Evolutionary conservation across 2,329 filamentous ascomycete genomes (phyloP).

Genomic region (Ophiostoma populinum): DNA sequence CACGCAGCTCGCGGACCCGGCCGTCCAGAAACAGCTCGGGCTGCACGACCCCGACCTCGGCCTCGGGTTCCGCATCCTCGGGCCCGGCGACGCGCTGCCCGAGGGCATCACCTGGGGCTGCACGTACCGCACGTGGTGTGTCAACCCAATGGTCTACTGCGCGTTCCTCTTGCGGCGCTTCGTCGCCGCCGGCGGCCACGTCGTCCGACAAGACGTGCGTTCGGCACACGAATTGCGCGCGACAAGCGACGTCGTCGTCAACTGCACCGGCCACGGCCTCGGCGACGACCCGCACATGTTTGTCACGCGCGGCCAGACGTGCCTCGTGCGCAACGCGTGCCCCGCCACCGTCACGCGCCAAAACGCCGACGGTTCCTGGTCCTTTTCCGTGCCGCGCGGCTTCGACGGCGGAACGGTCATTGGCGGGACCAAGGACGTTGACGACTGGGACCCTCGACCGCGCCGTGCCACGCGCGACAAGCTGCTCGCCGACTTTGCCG

Average conservation of each 20-base stretch:
- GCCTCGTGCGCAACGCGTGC: slow-evolving; percentile 23
- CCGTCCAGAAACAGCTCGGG: slow-evolving; percentile 17
- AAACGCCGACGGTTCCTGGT: slow-evolving; percentile 43
- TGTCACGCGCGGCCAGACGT: slow-evolving; percentile 30
- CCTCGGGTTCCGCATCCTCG: slow-evolving; percentile 22
- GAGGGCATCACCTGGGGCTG: slow-evolving; percentile 26
- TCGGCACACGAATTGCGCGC: slow-evolving; percentile 22
- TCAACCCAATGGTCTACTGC: slow-evolving; percentile 38
- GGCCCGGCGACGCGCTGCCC: slow-evolving; percentile 17
- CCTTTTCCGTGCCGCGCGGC: slow-evolving; percentile 43
- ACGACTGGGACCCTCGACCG: slow-evolving; percentile 35
- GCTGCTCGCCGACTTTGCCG: slow-evolving; percentile 24
- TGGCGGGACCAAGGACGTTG: slow-evolving; percentile 46
- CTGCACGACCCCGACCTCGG: slow-evolving; percentile 18
- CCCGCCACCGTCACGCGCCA: slow-evolving; percentile 37
- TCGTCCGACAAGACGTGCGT: slow-evolving; percentile 20
- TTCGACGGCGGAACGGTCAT: slow-evolving; percentile 47
- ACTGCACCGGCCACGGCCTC: slow-evolving; percentile 29
- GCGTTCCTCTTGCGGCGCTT: slow-evolving; percentile 27
- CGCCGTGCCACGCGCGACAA: slow-evolving; percentile 26
- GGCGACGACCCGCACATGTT: slow-evolving; percentile 21
- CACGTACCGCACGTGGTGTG: slow-evolving; percentile 35
- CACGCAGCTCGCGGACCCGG: slow-evolving; percentile 8
- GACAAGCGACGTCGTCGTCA: slow-evolving; percentile 21
- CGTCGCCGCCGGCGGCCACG: slow-evolving; percentile 19